Percentiles rank a stretch among this genome's conserved stretches.
phyloP scores from a whole-genome alignment of 2,329 filamentous ascomycete genomes.

The Emmonsiellopsis sp. region DNA sequence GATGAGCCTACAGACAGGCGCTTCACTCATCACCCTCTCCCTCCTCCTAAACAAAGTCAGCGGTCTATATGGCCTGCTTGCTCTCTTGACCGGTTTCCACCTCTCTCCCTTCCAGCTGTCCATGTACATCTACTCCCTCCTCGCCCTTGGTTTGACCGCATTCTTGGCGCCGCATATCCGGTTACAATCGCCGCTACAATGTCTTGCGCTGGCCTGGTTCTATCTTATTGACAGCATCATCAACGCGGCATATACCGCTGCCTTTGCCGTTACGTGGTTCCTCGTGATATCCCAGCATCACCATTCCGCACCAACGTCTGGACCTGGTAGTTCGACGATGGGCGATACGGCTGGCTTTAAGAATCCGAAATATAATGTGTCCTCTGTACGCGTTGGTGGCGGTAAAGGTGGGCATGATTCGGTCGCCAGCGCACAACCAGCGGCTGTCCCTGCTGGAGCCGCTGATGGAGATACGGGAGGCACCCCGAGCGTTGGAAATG shows the following conservation, averaged over 20 bases:
- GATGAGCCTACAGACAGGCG: slow-evolving; percentile 77
- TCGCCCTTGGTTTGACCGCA: slow-evolving; percentile 58
- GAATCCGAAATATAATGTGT: slow-evolving; percentile 52
- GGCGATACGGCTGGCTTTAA: slow-evolving; percentile 58
- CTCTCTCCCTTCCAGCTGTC: slow-evolving; percentile 76
- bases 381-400: slow-evolving; percentile 41
- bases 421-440: slow-evolving; percentile 30
- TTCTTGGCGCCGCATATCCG: slow-evolving; percentile 73
- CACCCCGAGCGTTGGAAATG: slow-evolving; percentile 48
- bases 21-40: slow-evolving; percentile 73
- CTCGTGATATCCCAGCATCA: slow-evolving; percentile 57
- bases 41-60: slow-evolving; percentile 88
- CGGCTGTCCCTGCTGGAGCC: slow-evolving; percentile 26
- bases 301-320: slow-evolving; percentile 34
- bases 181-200: slow-evolving; percentile 67
- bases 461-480: slow-evolving; percentile 18
- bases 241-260: slow-evolving; percentile 71
- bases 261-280: slow-evolving; percentile 82
- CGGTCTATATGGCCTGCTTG: slow-evolving; percentile 81
- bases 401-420: slow-evolving; percentile 48
- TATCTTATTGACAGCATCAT: slow-evolving; percentile 75
- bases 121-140: slow-evolving; percentile 82
- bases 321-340: slow-evolving; percentile 48
- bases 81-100: slow-evolving; percentile 76
- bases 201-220: slow-evolving; percentile 71